Base-by-base conservation (phyloP, 2,329 filamentous ascomycete genomes). In the Penicillium occitanis region DNA sequence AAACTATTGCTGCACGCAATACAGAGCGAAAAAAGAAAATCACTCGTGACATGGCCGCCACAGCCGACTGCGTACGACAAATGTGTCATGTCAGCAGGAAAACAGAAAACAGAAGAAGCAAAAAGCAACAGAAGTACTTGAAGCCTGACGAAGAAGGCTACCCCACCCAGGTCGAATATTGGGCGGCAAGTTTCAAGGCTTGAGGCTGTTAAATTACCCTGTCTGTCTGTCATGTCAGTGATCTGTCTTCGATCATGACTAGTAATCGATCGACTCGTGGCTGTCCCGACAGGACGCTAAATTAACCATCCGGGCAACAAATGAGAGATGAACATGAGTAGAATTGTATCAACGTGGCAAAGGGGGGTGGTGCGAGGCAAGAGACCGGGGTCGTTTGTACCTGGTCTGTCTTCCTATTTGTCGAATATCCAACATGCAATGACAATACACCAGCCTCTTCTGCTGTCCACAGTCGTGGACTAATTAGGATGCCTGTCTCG, bases 61-160 rank as follows among this genome's bases (percentile, higher is more conserved):
- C 55, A 65, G 55, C 55, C 33, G 63, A 60, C 10, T 61, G 17
- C 40, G 25, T 63, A 57, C 53, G 22, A 57, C 33, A 37, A 40
- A 37, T 35, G 30, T 22, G 51, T 35, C 51, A 57, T 51, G 22
- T 35, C 42, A 51, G 63, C 28, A 51, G 17, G 13, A 40, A 53
- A 37, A 40, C 10, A 51, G 30, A 19, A 50, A 28, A 48, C 7
- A 53, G 44, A 65, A 37, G 55, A 33, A 30, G 59, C 10, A 61
- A 61, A 61, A 61, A 61, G 33, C 55, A 60, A 46, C 19, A 14
- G 44, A 46, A 17, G 22, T 28, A n/a, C 37, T 61, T 61, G 55
- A 65, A 53, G 63, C 63, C 62, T 64, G 62, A 64, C 42, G 40
- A 64, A 58, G 61, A 33, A 63, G 61, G 62, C 62, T 57, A 57